Base-by-base conservation (phyloP, 139 green algal species). In the Tetradesmus lagerheimii region DNA sequence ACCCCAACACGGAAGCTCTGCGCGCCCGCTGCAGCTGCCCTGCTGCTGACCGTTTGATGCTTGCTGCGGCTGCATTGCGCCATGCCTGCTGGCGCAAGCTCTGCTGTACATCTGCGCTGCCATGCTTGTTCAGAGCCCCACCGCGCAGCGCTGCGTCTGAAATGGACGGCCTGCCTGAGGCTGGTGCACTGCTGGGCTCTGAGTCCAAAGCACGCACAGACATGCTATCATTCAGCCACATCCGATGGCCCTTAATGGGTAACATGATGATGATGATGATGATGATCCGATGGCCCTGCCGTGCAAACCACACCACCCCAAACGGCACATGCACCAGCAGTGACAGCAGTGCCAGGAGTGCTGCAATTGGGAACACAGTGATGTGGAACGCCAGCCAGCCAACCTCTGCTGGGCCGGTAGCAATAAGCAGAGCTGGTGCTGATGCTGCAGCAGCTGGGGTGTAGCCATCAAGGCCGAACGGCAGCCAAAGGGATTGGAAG, bases 281-380 rank as follows among this genome's bases (percentile, higher is more conserved):
- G n/a, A n/a, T n/a, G n/a, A 45, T 62, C 12, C 34, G 38, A 45
- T 84, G 43, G 27, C 79, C 79, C 39, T 84, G 29, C 18, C 29
- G 9, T 4, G 79, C 79, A 84, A 67, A 84, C 23, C 50, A 45
- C 23, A 84, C 23, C 27, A 84, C 79, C 12, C 39, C 41, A 38
- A 64, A 43, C 1, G 41, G 74, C 38, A 90, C 27, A 18, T 84
- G 74, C 74, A 76, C n/a, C 67, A 90, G 6, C 85, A 90, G 74
- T 77, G 71, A 34, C 12, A 84, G 43, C 86, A 90, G 43, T n/a
- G 64, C 50, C 35, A 75, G n/a, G 18, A 78, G 20, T 16, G 47
- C 64, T 1, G n/a, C 35, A 37, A 83, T 35, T 50, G 85, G 80
- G 38, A 83, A 53, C 39, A 91, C 29, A 12, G 62, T 80, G 27